Evolutionary conservation across 1,284 basidiomycete species (phyloP), one percentile per base, ranked within the genome.

Genomic region (Porodaedalea pini): DNA sequence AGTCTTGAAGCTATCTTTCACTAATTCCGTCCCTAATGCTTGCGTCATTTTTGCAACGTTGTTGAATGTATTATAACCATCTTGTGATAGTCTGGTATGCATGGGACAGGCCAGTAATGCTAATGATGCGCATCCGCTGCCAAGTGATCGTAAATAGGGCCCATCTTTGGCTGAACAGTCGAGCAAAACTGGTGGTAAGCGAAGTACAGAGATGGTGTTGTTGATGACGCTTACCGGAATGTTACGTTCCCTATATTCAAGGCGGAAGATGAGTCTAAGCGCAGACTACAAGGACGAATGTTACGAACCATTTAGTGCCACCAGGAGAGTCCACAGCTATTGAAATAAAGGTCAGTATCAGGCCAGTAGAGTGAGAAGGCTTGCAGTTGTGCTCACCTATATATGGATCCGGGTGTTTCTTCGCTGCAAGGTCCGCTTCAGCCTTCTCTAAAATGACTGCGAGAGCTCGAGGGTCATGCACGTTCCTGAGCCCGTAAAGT

Each of bases 361-460:
- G 61, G 21, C 62, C n/a, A 31, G 34, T n/a, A 10, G 29, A 39
- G 17, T 45, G 37, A 23, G 31, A 15, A 6, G 31, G 73, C 74
- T 69, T 11, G 31, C 21, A 34, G 21, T 31, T 39, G 21, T 27
- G 79, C 84, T 75, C 73, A 97, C 94, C 76, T 72, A 89, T 88
- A 73, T 94, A 94, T 51, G 94, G 94, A 73, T 97, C 94, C 10
- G 94, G 94, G 71, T 98, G 94, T 62, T 76, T 76, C 65, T 75
- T 80, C 31, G 72, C 73, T 13, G 83, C 86, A 29, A 97, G 76
- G 29, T 82, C 73, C 7, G 83, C 86, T 74, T 97, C 94, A 5
- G 93, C 92, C 67, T 86, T 83, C 67, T 86, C 83, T 40, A 98
- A 74, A 56, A 97, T 82, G n/a, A 74, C 69, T 11, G 90, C 90